Evolutionary conservation across 139 green algal species (phyloP), one percentile per base, ranked within the genome.

Genomic region (Spirogloea muscicola): DNA sequence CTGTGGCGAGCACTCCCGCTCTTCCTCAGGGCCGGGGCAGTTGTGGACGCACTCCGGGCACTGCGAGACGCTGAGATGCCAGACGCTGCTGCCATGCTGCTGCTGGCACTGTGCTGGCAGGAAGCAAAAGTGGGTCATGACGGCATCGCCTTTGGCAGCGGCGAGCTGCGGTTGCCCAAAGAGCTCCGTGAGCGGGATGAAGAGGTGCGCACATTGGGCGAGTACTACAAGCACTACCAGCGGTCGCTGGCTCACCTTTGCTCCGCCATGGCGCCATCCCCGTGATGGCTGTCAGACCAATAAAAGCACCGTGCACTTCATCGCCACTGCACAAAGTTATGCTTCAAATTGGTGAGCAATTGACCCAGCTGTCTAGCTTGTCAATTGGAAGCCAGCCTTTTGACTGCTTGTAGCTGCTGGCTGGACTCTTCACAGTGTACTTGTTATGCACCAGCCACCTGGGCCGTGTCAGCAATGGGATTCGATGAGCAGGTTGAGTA

Each of bases 71-170:
- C 68, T 21, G 3, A 57, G 5, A 33, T 62, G 48, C 68, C 68
- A n/a, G 68, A 76, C 57, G 40, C 68, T 7, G 68, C 68, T 3
- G 58, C 58, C 3, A 76, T 76, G 68, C 75, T 76, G 13, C 68
- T 76, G 5, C 57, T 76, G 3, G 68, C 68, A n/a, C n/a, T n/a
- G n/a, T n/a, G n/a, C 5, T 76, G 68, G 10, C 68, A 76, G 31
- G 49, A 76, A 58, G 68, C 68, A 62, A 38, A 62, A 62, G 18
- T 31, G 7, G 9, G 40, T 6, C 31, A 6, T 6, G 52, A 31
- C 38, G 9, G 5, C 5, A 33, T 55, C 46, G 46, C 21, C 46
- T 21, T 21, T 21, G 21, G 46, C 21, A 43, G 52, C 31, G 52
- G 40, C 31, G 40, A 39, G 29, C 43, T 68, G 6, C 33, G 48